A percentile compares a stretch with the other conserved stretches of the same genome.
phyloP scores from a whole-genome alignment of 192 early-diverging fungal species.

The Powellomyces hirtus region DNA sequence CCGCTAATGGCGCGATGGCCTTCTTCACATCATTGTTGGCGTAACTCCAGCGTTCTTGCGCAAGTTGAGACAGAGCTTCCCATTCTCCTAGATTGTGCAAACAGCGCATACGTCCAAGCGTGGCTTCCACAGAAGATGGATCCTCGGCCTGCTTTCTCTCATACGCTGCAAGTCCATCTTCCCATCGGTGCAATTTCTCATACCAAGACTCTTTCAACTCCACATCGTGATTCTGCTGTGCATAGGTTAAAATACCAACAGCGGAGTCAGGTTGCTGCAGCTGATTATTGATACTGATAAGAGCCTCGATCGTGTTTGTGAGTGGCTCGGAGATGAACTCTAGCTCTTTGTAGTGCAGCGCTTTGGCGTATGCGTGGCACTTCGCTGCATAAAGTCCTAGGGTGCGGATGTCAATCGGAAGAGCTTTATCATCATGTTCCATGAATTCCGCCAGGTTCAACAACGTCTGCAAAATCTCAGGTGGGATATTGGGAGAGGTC shows the following conservation, averaged over 20 bases:
- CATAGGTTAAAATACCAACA: constrained; percentile 88
- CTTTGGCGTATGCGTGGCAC: constrained; percentile 96
- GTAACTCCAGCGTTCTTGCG: constrained; percentile 65
- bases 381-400: constrained; percentile 86
- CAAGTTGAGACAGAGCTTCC: constrained; percentile 76
- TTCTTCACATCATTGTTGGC: constrained; percentile 62
- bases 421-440: constrained; percentile 95
- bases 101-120: constrained; percentile 84
- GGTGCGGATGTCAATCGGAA: constrained; percentile 89
- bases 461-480: constrained; percentile 86
- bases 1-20: constrained; percentile 81
- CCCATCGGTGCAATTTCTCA: constrained; percentile 89
- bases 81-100: constrained; percentile 91
- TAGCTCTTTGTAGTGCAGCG: constrained; percentile 96
- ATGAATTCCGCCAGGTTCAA: constrained; percentile 97
- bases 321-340: constrained; percentile 84
- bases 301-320: constrained; percentile 80
- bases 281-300: constrained; percentile 93
- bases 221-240: constrained; percentile 75
- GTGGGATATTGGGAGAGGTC: constrained; percentile 77
- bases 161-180: constrained; percentile 87
- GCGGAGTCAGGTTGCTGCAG: constrained; percentile 96
- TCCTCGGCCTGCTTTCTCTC: constrained; percentile 75
- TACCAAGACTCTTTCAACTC: constrained; percentile 91
- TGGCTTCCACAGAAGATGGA: constrained; percentile 73